Percentiles rank a stretch among this genome's conserved stretches.
Conservation (phyloP, 2,329 filamentous ascomycete species). For the Rutstroemia sp. region DNA sequence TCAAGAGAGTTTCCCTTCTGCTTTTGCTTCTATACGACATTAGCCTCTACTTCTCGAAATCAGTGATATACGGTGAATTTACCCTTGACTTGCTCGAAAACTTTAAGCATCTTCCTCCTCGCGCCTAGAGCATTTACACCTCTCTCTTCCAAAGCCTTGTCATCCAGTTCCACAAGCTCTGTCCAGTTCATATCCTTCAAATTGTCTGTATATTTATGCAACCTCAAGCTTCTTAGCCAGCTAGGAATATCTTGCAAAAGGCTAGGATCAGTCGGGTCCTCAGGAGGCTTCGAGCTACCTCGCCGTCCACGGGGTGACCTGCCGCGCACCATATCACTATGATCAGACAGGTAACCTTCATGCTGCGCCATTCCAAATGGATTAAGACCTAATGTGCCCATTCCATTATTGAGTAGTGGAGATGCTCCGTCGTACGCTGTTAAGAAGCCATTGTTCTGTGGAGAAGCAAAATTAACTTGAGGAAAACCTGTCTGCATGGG, state of each 20-base stretch:
- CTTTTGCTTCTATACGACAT: conserved; percentile 54
- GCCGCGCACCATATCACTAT: conserved; percentile 84
- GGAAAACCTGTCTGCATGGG: conserved; percentile 67
- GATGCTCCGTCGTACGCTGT: conserved; percentile 75
- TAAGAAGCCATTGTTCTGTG: conserved; percentile 91
- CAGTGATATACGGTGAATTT: conserved; percentile 21
- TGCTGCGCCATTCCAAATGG: conserved; percentile 63
- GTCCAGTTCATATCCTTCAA: conserved; percentile 97
- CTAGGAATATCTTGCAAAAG: conserved; percentile 91
- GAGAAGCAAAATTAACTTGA: conserved; percentile 69
- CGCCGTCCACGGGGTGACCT: conserved; percentile 86
- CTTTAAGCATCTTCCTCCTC: conserved; percentile 96
- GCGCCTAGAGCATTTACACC: conserved; percentile 94
- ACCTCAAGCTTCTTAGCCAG: conserved; percentile 87
- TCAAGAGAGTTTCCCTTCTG: conserved; percentile 60
- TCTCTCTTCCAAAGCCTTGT: conserved; percentile 84
- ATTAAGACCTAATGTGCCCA: conserved; percentile 63
- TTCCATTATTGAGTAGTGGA: conserved; percentile 62
- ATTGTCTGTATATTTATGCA: conserved; percentile 99
- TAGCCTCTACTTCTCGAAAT: conserved; percentile 22
- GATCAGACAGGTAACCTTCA: conserved; percentile 88
- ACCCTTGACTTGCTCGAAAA: conserved; percentile 93
- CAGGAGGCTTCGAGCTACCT: conserved; percentile 93
- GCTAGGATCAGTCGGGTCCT: conserved; percentile 88
- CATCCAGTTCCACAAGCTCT: conserved; percentile 84